A percentile compares a stretch with the other conserved stretches of the same genome.
phyloP scores from a whole-genome alignment of 768 basidiomycete species.

The Candolleomyces eurysporus region DNA sequence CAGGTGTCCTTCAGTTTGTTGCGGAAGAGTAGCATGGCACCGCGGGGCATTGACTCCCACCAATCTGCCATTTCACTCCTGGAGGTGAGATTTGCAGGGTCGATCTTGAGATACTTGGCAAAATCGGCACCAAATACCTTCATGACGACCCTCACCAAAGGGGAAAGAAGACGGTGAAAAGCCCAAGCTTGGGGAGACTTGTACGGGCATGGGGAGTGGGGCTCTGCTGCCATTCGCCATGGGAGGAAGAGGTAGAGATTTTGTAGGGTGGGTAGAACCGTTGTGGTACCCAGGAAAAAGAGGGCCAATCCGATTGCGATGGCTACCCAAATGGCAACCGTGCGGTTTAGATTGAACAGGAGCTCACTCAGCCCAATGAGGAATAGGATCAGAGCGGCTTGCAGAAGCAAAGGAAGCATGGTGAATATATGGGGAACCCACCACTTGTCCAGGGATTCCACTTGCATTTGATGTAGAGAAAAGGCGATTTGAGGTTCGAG shows the following conservation, averaged over 20 bases:
- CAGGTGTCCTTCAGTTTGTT: neutral
- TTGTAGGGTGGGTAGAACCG: slow-evolving; percentile 23
- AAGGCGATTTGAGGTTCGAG: slow-evolving; percentile 8
- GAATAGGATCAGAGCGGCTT: slow-evolving; percentile 27
- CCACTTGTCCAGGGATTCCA: slow-evolving; percentile 26
- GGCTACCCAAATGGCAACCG: slow-evolving; percentile 19
- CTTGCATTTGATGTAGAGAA: slow-evolving; percentile 24
- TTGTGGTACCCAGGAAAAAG: slow-evolving; percentile 19
- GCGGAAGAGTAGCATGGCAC: neutral
- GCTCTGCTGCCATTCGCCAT: neutral
- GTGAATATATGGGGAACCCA: slow-evolving; percentile 26
- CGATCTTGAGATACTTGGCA: neutral
- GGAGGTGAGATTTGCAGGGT: neutral
- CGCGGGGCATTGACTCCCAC: neutral
- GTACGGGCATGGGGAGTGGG: slow-evolving; percentile 7
- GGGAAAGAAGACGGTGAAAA: slow-evolving; percentile 4
- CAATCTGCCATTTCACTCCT: neutral
- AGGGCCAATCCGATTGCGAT: slow-evolving; percentile 19
- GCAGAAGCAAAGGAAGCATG: slow-evolving; percentile 26
- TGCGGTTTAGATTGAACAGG: slow-evolving; percentile 21
- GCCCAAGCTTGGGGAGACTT: slow-evolving; percentile 11
- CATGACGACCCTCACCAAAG: neutral
- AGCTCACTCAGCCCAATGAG: slow-evolving; percentile 26
- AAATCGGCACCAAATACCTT: neutral
- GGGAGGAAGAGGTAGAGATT: slow-evolving; percentile 3